Evolutionary conservation across 768 basidiomycete species (phyloP), one percentile per base, ranked within the genome.

Genomic region (Boletus tylopilopsis): DNA sequence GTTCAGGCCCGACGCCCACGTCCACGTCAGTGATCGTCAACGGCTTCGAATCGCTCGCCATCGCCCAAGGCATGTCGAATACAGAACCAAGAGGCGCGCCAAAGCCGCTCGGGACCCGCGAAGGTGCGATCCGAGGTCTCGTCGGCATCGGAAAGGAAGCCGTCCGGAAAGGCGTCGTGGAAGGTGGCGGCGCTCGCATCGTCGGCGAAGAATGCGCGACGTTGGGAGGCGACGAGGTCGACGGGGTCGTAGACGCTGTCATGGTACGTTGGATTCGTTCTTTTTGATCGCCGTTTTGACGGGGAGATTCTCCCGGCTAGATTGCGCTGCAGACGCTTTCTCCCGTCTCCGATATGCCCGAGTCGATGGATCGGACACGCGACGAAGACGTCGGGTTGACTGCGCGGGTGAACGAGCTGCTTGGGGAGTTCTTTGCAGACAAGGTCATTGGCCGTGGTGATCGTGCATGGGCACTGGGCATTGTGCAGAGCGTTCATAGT

Each of bases 61-160:
- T 62, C 37, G 51, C 52, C 2, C 53, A 62, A 42, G 57, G 27
- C 6, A 23, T 54, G 21, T 54, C 60, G 0, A 80, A 78, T 4
- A 71, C 80, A 8, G 83, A 77, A 11, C 40, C 54, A 5, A 55
- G 45, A 32, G 64, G 57, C 5, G 49, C 55, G n/a, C 57, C 64
- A n/a, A 88, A 88, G 65, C 82, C 81, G 51, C 76, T 81, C 18
- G 92, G 91, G 6, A 89, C 90, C 7, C 77, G 93, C 47, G 90
- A 94, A 68, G 93, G 95, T 36, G 90, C 94, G 0, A 82, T 97
- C 30, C 82, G 93, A 2, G 92, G 92, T 16, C 75, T 96, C 25
- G 77, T 89, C 21, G 87, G 86, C 15, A 84, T 94, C 3, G 91
- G 91, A 0, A 85, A 89, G 58, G 89, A 91, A 54, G 90, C 90